These are phyloP conservation scores for Aspergillus sergii DNA, from an alignment of 2,329 filamentous ascomycete species.

Conservation along the genomic window DNA sequence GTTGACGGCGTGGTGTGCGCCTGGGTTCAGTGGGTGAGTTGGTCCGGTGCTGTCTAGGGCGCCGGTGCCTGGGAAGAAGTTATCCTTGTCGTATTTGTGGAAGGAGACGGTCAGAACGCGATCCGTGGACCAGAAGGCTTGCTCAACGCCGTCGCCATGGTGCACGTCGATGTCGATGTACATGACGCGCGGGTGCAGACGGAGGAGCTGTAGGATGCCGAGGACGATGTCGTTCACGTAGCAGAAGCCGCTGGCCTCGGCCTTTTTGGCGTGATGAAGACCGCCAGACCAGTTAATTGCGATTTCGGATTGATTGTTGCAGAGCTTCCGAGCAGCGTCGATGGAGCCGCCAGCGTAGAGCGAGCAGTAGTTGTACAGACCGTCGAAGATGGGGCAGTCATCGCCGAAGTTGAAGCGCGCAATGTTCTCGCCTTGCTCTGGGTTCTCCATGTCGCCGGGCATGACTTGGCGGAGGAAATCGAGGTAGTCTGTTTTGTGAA, in stretches of 20 bases:
- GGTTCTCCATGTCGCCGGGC: slow-evolving; percentile 68
- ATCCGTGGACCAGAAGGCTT: slow-evolving; percentile 87
- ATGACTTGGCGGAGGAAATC: slow-evolving; percentile 78
- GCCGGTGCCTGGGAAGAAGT: slow-evolving; percentile 92
- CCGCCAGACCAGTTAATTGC: slow-evolving; percentile 98
- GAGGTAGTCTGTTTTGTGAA: slow-evolving; percentile 87
- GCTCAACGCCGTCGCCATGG: slow-evolving; percentile 87
- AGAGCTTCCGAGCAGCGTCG: slow-evolving; percentile 87
- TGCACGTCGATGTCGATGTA: slow-evolving; percentile 96
- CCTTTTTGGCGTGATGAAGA: slow-evolving; percentile 92
- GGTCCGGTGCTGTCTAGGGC: slow-evolving; percentile 83
- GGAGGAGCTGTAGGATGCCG: slow-evolving; percentile 83
- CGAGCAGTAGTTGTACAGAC: slow-evolving; percentile 91
- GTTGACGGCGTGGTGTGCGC: slow-evolving; percentile 87
- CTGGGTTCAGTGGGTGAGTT: slow-evolving; percentile 78
- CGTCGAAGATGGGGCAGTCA: slow-evolving; percentile 96
- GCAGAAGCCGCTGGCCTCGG: slow-evolving; percentile 93
- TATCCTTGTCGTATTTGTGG: slow-evolving; percentile 87
- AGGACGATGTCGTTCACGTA: slow-evolving; percentile 99
- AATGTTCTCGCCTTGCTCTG: slow-evolving; percentile 57
- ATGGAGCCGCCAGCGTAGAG: slow-evolving; percentile 89
- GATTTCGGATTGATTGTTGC: slow-evolving; percentile 85
- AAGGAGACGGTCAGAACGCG: slow-evolving; percentile 92
- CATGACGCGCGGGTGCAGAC: slow-evolving; percentile 78
- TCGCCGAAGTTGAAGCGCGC: slow-evolving; percentile 85